Conservation (phyloP, 345 rosid species). For the Linum lewisii region DNA sequence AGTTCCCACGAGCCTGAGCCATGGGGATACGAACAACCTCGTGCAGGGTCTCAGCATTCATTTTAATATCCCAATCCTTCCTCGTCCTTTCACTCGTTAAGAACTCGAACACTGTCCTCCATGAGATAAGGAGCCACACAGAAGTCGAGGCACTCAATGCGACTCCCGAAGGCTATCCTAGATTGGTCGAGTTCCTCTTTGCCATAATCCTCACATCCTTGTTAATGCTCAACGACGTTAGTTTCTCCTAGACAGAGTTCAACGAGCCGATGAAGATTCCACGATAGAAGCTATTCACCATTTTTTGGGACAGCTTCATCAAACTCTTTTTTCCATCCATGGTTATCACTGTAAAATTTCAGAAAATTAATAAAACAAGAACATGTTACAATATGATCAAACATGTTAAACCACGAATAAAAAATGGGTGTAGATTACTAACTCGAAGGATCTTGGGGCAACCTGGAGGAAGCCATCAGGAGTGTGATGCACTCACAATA, state of each 20-base stretch:
- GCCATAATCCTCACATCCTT: not conserved
- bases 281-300: not conserved
- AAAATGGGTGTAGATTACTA: too few relatives aligned
- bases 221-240: not conserved
- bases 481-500: not conserved
- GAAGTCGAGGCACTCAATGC: not conserved
- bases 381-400: not conserved
- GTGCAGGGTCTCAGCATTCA: too few relatives aligned
- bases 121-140: not conserved
- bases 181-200: not conserved
- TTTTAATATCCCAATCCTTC: not conserved
- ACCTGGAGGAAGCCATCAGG: not conserved
- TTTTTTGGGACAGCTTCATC: not conserved
- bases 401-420: not conserved
- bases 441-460: not conserved
- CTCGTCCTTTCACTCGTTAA: not conserved
- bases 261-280: not conserved
- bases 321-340: not conserved
- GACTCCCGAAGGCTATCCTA: not conserved
- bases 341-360: not conserved
- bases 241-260: not conserved
- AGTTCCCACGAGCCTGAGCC: too few relatives aligned
- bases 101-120: not conserved
- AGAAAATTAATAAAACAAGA: not conserved
- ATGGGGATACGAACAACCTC: too few relatives aligned